phyloP scores from a whole-genome alignment of 2,329 filamentous ascomycete genomes.

The Claviceps monticola region DNA sequence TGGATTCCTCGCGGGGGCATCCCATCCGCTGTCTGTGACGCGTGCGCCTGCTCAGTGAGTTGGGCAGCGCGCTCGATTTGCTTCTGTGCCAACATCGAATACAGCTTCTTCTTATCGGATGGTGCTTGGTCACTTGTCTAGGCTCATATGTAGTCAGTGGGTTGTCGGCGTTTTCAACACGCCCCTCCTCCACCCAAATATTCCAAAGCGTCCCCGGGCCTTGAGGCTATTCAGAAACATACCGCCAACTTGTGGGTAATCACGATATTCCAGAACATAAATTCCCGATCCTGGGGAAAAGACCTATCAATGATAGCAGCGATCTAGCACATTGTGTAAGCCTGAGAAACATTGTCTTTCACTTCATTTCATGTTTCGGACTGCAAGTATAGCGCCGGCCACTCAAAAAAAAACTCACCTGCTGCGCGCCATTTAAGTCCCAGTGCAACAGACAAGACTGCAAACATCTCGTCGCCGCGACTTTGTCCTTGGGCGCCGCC shows the following conservation, averaged over 20 bases:
- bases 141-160: not conserved
- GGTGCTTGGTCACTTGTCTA: conserved; percentile 33
- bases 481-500: conserved; percentile 33
- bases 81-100: conserved; percentile 35
- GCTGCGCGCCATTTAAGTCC: conserved; percentile 43
- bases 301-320: conserved; percentile 38
- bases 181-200: too few relatives aligned
- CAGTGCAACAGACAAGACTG: conserved; percentile 39
- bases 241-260: conserved; percentile 41
- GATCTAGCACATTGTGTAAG: conserved; percentile 25
- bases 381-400: not conserved
- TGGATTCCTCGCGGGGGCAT: conserved; percentile 20
- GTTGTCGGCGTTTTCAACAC: too few relatives aligned
- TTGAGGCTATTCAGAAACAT: conserved; percentile 9
- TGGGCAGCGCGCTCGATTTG: conserved; percentile 37
- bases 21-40: conserved; percentile 8
- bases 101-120: conserved; percentile 35
- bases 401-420: conserved; percentile 22
- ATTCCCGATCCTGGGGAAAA: conserved; percentile 31
- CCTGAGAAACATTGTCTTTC: not conserved
- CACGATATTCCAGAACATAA: conserved; percentile 41
- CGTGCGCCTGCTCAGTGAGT: conserved; percentile 23
- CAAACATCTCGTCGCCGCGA: conserved; percentile 28
- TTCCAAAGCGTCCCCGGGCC: too few relatives aligned
- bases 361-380: not conserved